These are phyloP conservation scores for Gynandropsis gynandra DNA, from an alignment of 345 rosid species.

Conservation along the genomic window DNA sequence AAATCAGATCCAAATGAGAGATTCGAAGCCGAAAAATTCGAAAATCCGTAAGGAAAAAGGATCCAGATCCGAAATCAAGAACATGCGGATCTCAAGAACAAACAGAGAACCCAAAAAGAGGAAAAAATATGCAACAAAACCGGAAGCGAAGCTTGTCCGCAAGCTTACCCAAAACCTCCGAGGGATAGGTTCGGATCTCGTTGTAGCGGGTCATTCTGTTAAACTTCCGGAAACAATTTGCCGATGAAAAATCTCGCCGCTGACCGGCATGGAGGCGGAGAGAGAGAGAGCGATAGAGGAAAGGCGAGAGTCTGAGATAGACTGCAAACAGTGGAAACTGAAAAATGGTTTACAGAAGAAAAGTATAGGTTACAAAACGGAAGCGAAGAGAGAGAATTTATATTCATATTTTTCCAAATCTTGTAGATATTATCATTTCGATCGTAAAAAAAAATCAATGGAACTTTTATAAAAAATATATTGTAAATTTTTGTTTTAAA, in stretches of 20 bases:
- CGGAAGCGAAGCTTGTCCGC: constrained; percentile 1
- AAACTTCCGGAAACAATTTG: constrained; percentile 13
- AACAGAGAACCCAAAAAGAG: not conserved
- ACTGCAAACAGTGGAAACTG: no score
- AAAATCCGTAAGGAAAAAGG: constrained; percentile 5
- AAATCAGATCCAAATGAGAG: constrained; percentile 23
- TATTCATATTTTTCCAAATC: constrained; percentile 4
- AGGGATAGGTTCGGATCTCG: constrained; percentile 26
- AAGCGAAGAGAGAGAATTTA: not conserved
- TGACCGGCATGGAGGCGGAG: constrained; percentile 29
- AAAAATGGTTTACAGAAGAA: not conserved
- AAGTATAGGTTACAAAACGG: constrained; percentile 4
- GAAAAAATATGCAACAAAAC: constrained; percentile 3
- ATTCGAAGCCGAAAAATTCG: not conserved
- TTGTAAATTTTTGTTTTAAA: no score
- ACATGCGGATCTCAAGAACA: constrained; percentile 24
- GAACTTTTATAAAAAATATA: no score
- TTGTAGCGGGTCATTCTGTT: constrained; percentile 8
- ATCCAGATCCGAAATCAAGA: constrained; percentile 25
- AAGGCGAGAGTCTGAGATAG: constrained; percentile 11
- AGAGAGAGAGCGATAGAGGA: constrained; percentile 14
- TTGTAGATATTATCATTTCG: constrained; percentile 7
- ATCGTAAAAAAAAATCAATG: no score
- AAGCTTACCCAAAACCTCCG: constrained; percentile 23
- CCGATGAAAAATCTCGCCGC: constrained; percentile 39